Percentiles rank a stretch among this genome's conserved stretches.
Conservation (phyloP, 2,329 filamentous ascomycete species). For the Macroventuria anomochaeta region DNA sequence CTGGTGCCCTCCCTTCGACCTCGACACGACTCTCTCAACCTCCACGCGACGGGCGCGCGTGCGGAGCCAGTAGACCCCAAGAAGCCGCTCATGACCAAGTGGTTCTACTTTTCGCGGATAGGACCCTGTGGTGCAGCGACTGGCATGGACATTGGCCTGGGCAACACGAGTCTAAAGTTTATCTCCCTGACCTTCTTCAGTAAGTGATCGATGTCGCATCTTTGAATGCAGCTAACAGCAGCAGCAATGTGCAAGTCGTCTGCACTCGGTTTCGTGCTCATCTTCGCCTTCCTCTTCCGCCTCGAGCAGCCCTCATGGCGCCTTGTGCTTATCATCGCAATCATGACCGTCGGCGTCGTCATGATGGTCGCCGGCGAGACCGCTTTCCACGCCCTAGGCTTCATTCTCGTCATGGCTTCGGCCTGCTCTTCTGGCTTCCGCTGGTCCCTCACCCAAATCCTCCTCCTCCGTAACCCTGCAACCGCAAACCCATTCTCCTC, state of each 20-base stretch:
- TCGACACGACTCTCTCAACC: slow-evolving; percentile 53
- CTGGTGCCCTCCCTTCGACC: slow-evolving; percentile 84
- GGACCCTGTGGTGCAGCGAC: slow-evolving; percentile 92
- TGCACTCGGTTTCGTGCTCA: slow-evolving; percentile 88
- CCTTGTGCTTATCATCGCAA: slow-evolving; percentile 83
- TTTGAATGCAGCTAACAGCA: slow-evolving; percentile 25
- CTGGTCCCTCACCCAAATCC: slow-evolving; percentile 97
- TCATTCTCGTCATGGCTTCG: slow-evolving; percentile 89
- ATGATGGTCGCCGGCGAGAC: slow-evolving; percentile 99
- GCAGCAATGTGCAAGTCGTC: slow-evolving; percentile 96
- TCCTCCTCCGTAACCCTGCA: slow-evolving; percentile 89
- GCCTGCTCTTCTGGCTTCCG: slow-evolving; percentile 96
- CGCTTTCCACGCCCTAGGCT: slow-evolving; percentile 84
- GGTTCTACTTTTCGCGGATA: slow-evolving; percentile 91
- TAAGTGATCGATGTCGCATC: slow-evolving; percentile 29
- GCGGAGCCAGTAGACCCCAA: slow-evolving; percentile 47
- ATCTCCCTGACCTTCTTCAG: slow-evolving; percentile 96
- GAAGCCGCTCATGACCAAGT: slow-evolving; percentile 77
- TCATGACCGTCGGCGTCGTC: slow-evolving; percentile 91
- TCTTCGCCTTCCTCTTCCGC: slow-evolving; percentile 93
- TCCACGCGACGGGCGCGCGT: slow-evolving; percentile 36
- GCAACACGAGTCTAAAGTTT: slow-evolving; percentile 94
- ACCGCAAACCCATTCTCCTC: slow-evolving; percentile 96
- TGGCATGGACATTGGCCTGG: slow-evolving; percentile 92
- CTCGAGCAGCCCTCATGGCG: slow-evolving; percentile 87